Percentiles rank a stretch among this genome's conserved stretches.
Evolutionary conservation across 257 asterid species (phyloP).

Genomic region (Eucommia ulmoides): DNA sequence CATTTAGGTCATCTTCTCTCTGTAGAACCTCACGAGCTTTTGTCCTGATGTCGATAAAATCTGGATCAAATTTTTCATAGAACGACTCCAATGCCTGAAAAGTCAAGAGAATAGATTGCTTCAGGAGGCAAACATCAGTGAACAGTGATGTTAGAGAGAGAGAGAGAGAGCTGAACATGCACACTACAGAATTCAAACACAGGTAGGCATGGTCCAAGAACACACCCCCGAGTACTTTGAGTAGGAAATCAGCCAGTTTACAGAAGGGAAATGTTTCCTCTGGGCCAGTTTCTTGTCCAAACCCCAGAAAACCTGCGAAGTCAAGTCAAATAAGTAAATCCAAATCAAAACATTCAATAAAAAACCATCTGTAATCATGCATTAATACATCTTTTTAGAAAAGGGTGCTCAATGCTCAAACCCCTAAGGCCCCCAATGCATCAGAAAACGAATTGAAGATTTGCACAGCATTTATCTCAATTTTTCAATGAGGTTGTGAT

Average conservation of each 20-base stretch:
- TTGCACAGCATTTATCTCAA: too few species aligned
- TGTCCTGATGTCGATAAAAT: constrained; percentile 89
- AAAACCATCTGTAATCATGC: too few species aligned
- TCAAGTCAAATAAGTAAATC: too few species aligned
- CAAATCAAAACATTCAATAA: too few species aligned
- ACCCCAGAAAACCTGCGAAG: constrained; percentile 94
- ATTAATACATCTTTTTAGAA: too few species aligned
- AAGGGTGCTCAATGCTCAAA: too few species aligned
- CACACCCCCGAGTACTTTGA: constrained; percentile 93
- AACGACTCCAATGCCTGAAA: constrained; percentile 90
- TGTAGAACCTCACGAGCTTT: constrained; percentile 99
- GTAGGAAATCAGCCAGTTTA: constrained; percentile 97
- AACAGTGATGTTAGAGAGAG: neutral
- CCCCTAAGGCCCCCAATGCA: too few species aligned
- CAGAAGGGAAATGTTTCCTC: constrained; percentile 97
- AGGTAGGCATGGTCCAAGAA: neutral
- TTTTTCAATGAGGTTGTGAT: too few species aligned
- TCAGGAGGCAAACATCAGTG: neutral
- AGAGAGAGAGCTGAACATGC: neutral
- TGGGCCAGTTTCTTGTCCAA: constrained; percentile 97
- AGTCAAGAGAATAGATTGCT: neutral
- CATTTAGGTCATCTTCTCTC: constrained; percentile 92
- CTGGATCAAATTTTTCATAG: constrained; percentile 92
- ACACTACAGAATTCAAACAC: neutral
- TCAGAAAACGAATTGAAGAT: too few species aligned